Evolutionary conservation across 2,329 filamentous ascomycete species (phyloP), one percentile per base, ranked within the genome.

Genomic region (Penicillium paneum): DNA sequence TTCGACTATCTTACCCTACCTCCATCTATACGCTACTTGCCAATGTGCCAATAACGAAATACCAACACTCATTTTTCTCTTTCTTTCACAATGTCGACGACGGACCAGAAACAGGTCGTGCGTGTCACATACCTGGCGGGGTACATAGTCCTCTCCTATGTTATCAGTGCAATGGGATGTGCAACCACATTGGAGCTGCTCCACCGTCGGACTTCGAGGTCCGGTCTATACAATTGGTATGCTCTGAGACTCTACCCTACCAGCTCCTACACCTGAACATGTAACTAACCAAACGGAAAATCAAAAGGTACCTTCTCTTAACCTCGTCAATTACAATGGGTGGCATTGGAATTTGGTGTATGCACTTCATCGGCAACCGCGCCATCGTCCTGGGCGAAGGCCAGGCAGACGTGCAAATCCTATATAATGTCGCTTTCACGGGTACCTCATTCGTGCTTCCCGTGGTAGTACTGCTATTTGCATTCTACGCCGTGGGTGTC

Each of bases 351-450:
- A 89, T 89, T 55, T 90, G 86, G 87, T 87, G 82, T 64, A 89
- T 89, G 88, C 90, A 94, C 69, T 93, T 89, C 65, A 87, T 94
- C 61, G 90, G 90, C 21, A 93, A 94, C 68, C 81, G 88, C 49
- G 90, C 90, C 13, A 88, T 93, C 57, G 77, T 87, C 26, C 80
- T 96, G 17, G 86, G 81, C 36, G 62, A 85, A 59, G 88, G 88
- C 36, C 73, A 83, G 56, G 59, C 75, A 12, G 75, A 82, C 34
- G 76, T 90, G 11, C 89, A 93, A 60, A 86, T 94, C 48, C 80
- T 83, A 34, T 95, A 94, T 77, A 89, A 82, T 48, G 76, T 83
- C 51, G 81, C 82, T 26, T 89, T 86, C 68, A 94, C 90, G 0
- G 83, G 84, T 0, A 74, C 91, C 8, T 95, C 90, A 0, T 90